A percentile compares a stretch with the other conserved stretches of the same genome.
Evolutionary conservation across 129 eudicot species (phyloP).

Genomic region (Centella asiatica): DNA sequence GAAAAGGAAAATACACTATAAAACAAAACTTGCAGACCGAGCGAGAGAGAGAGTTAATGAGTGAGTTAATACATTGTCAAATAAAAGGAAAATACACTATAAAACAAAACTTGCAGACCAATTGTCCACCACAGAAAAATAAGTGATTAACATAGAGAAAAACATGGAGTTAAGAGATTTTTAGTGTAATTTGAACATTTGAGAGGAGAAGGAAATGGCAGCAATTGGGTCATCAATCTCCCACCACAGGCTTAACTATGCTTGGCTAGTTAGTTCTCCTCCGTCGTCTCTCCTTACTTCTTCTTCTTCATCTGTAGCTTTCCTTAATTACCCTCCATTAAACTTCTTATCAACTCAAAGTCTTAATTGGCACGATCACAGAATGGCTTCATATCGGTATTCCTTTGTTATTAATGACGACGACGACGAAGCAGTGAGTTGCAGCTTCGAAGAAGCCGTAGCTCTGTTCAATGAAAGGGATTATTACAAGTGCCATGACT

Average conservation of each 20-base stretch:
- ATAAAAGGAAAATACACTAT: neutral
- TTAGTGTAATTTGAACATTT: neutral
- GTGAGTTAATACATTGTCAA: too few relatives aligned
- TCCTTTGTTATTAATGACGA: conserved; percentile 33
- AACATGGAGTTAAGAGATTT: neutral
- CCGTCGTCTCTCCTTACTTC: neutral
- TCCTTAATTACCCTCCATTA: neutral
- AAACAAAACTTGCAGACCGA: neutral
- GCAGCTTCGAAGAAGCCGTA: conserved; percentile 63
- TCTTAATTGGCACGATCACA: neutral
- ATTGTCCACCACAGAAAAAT: conserved; percentile 8
- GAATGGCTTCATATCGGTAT: conserved; percentile 41
- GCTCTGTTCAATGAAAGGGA: conserved; percentile 65
- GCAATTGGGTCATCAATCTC: neutral
- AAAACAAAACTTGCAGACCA: neutral
- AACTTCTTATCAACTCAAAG: neutral
- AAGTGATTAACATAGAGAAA: neutral
- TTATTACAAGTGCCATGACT: conserved; percentile 67
- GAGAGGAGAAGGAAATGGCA: neutral
- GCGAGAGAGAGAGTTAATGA: too few relatives aligned
- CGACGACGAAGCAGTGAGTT: neutral
- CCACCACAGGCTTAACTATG: neutral
- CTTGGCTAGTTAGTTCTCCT: neutral
- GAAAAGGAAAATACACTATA: neutral
- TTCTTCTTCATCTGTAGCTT: neutral